Conservation (phyloP, 352 stramenopile genomes). For the Globisporangium iwayamae region DNA sequence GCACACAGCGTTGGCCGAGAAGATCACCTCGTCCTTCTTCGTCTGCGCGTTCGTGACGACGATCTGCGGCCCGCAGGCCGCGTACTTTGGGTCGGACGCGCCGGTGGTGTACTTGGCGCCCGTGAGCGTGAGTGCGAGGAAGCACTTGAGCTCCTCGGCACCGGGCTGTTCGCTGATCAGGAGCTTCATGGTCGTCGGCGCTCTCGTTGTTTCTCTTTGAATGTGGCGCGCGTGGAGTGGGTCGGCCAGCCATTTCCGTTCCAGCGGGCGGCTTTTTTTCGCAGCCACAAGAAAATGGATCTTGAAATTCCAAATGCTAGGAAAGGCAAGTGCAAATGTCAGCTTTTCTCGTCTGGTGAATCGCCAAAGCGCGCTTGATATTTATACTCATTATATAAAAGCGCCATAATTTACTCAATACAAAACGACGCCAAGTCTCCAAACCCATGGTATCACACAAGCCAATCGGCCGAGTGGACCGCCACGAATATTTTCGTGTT, state of each 20-base stretch:
- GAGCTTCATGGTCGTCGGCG: slow-evolving; percentile 44
- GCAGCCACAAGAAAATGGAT: slow-evolving; percentile 8
- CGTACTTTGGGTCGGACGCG: slow-evolving; percentile 53
- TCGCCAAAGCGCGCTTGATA: no score
- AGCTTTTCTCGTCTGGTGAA: no score
- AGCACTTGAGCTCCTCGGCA: slow-evolving; percentile 82
- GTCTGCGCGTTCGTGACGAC: slow-evolving; percentile 22
- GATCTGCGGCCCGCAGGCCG: slow-evolving; percentile 53
- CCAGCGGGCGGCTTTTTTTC: background rate
- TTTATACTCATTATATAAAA: no score
- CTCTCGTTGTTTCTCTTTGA: slow-evolving; percentile 1
- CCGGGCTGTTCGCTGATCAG: slow-evolving; percentile 55
- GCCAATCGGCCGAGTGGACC: no score
- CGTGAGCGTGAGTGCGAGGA: slow-evolving; percentile 55
- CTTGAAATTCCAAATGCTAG: background rate
- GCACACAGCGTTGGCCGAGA: slow-evolving; percentile 77
- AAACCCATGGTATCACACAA: no score
- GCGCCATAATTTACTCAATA: no score
- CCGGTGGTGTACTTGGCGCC: slow-evolving; percentile 44
- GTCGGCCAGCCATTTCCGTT: slow-evolving; percentile 11
- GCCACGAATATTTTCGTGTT: no score
- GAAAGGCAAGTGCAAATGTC: background rate
- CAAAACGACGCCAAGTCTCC: no score
- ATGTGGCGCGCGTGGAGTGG: slow-evolving; percentile 3
- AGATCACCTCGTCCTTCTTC: slow-evolving; percentile 36